Evolutionary conservation across 2,329 filamentous ascomycete species (phyloP).

Genomic region (Botrytis byssoidea): DNA sequence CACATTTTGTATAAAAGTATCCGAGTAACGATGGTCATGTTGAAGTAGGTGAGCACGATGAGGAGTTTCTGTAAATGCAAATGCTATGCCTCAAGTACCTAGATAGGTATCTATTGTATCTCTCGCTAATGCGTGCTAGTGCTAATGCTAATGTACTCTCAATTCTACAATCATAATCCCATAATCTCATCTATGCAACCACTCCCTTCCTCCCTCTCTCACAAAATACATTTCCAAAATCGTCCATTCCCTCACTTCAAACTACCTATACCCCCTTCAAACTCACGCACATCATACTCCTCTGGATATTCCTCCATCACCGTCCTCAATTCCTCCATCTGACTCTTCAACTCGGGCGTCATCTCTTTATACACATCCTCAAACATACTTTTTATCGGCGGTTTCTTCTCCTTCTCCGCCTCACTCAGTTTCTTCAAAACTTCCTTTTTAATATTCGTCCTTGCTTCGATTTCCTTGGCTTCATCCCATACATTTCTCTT

Average conservation of each 20-base stretch:
- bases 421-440: conserved; percentile 81
- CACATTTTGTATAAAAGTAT: not conserved
- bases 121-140: not conserved
- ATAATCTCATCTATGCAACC: not conserved
- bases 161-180: conserved; percentile 1
- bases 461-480: conserved; percentile 69
- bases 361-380: conserved; percentile 86
- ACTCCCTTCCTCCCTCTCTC: not conserved
- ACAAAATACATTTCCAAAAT: not conserved
- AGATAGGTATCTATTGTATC: not conserved
- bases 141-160: not conserved
- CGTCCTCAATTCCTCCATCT: conserved; percentile 74
- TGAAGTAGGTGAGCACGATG: not conserved
- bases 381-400: conserved; percentile 70
- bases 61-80: not conserved
- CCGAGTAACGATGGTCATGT: not conserved
- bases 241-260: conserved; percentile 16
- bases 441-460: conserved; percentile 66
- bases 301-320: conserved; percentile 82
- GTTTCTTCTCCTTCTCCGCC: conserved; percentile 80
- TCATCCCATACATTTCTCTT: conserved; percentile 81
- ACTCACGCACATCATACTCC: conserved; percentile 82
- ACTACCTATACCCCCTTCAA: conserved; percentile 62
- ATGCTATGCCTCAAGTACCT: not conserved
- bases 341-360: conserved; percentile 72